Evolutionary conservation across 2,329 filamentous ascomycete species (phyloP).

Genomic region (Exophiala oligosperma): DNA sequence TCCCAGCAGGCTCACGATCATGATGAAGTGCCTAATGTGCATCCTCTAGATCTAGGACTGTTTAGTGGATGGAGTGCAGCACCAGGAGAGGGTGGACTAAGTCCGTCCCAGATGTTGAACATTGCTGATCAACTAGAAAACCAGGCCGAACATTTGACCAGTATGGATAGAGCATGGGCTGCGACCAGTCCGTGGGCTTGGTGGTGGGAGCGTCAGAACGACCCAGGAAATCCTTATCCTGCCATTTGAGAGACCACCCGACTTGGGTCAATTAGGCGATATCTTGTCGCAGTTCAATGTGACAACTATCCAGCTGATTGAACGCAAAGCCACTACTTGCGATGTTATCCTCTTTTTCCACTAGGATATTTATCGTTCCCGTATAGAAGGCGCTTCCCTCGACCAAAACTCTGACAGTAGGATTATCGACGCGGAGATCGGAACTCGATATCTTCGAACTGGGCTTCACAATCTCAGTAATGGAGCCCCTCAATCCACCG

Average conservation of each 20-base stretch:
- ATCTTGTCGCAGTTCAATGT: background rate
- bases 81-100: slow-evolving; percentile 1
- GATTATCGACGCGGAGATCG: too few relatives aligned
- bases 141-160: background rate
- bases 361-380: slow-evolving; percentile 32
- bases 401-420: slow-evolving; percentile 32
- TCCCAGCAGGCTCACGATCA: background rate
- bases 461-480: background rate
- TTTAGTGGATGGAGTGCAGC: background rate
- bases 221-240: background rate
- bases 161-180: background rate
- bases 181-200: background rate
- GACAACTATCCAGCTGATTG: background rate
- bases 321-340: slow-evolving; percentile 24
- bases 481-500: slow-evolving; percentile 28
- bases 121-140: slow-evolving; percentile 2
- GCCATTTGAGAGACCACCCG: background rate
- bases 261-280: background rate
- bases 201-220: slow-evolving; percentile 2
- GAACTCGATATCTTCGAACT: background rate
- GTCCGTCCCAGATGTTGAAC: slow-evolving; percentile 4
- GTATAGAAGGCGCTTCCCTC: slow-evolving; percentile 38
- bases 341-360: slow-evolving; percentile 34
- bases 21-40: background rate
- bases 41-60: background rate